Conservation (phyloP, 2,329 filamentous ascomycete genomes). For the Lachnellula subtilissima region DNA sequence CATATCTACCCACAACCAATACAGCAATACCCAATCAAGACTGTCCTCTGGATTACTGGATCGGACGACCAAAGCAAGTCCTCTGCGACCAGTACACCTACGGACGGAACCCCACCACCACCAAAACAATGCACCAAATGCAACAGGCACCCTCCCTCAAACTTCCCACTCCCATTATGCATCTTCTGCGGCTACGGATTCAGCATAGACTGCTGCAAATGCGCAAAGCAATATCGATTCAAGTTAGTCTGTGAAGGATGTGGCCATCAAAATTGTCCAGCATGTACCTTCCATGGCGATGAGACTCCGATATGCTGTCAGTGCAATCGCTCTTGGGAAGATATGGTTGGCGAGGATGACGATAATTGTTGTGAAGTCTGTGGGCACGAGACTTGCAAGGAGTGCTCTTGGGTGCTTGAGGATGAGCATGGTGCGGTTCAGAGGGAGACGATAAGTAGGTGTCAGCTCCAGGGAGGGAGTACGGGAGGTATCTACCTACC, state of each 20-base stretch:
- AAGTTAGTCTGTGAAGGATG: not conserved
- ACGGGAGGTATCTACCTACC: too few relatives aligned
- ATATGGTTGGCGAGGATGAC: not conserved
- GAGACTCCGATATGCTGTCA: not conserved
- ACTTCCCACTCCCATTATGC: not conserved
- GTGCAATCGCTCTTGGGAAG: not conserved
- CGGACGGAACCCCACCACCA: not conserved
- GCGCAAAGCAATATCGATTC: not conserved
- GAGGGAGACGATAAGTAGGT: too few relatives aligned
- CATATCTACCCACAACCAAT: not conserved
- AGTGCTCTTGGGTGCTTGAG: not conserved
- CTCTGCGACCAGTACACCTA: not conserved
- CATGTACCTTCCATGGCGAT: not conserved
- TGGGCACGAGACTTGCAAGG: not conserved
- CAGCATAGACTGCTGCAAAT: not conserved
- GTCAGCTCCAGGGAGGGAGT: too few relatives aligned
- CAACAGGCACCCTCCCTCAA: not conserved
- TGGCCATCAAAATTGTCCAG: not conserved
- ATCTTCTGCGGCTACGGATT: not conserved
- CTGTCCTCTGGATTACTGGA: not conserved
- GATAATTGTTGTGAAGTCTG: not conserved
- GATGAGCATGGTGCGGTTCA: not conserved
- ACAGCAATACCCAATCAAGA: not conserved
- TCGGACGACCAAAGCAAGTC: not conserved
- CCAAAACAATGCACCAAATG: not conserved